Base-by-base conservation (phyloP, 2,329 filamentous ascomycete genomes). In the Davidsoniella australis region DNA sequence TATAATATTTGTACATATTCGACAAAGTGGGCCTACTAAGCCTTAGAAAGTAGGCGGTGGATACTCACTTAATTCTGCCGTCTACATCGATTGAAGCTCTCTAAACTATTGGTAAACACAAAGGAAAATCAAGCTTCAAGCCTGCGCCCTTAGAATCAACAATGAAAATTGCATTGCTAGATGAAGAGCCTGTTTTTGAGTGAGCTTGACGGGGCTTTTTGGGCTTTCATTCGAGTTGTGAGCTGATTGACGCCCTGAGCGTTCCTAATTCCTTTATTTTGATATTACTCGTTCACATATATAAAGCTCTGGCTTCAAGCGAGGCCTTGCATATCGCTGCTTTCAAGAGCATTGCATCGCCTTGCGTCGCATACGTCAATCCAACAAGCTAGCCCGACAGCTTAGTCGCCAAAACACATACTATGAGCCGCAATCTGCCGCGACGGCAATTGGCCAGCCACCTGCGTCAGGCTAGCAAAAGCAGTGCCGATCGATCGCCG, bases 391-490 rank as follows among this genome's bases (percentile, higher is more conserved):
- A 20, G 41, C 18, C 20, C 20, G 20, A 5, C 10, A 14, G 17
- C 41, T 17, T 12, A 24, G 18, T 14, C 41, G 12, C 17, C 18
- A 42, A 42, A n/a, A 20, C 10, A 12, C 8, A 16, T 42, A 39
- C 56, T 55, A 67, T 68, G 66, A 63, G 64, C 56, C 67, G 65
- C 59, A 62, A 68, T 64, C 65, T 61, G 57, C 59, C 53, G 55
- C 58, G 51, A 16, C 51, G 51, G 20, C 41, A 29, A 23, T 23
- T 64, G 39, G 63, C 67, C 50, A 70, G 69, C 45, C 73, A 74
- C 56, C 64, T 75, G 45, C 70, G 72, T 41, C 72, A 76, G 54
- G 63, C 70, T 58, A 73, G 69, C 61, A 66, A 60, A 45, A 63
- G 65, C 26, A 69, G 66, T 59, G 57, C 66, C 55, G 72, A 76